These are phyloP conservation scores for Lophiostoma macrostomum DNA, from an alignment of 495 filamentous ascomycete species.

Conservation along the genomic window DNA sequence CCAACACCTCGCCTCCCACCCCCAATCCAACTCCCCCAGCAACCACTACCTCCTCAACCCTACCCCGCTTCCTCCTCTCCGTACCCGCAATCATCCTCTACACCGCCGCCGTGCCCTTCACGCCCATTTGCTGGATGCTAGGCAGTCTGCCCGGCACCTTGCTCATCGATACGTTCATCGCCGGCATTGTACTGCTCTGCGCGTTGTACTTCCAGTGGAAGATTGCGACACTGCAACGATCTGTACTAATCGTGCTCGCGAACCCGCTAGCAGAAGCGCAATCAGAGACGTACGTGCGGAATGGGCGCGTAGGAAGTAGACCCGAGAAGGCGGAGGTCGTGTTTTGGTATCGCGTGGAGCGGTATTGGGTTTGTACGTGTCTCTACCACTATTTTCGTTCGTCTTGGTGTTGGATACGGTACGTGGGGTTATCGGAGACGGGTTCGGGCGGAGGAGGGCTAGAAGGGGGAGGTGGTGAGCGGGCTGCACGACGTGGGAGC, in stretches of 20 bases:
- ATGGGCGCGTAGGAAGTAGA: slow-evolving; percentile 5
- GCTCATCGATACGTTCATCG: slow-evolving; percentile 8
- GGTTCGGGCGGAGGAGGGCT: no score
- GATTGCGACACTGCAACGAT: not conserved
- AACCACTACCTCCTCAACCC: not conserved
- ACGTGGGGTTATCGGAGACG: no score
- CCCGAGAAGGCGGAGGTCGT: not conserved
- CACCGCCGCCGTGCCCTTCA: slow-evolving; percentile 11
- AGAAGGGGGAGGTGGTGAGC: no score
- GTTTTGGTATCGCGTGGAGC: slow-evolving; percentile 1
- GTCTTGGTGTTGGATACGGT: no score
- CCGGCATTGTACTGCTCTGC: slow-evolving; percentile 6
- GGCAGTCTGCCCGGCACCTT: not conserved
- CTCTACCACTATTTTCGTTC: no score
- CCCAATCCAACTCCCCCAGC: no score
- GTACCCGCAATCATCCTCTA: slow-evolving; percentile 2
- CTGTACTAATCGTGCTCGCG: not conserved
- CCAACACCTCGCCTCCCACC: not conserved
- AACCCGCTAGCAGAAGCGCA: not conserved
- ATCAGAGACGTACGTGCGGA: not conserved
- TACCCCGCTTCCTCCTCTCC: slow-evolving; percentile 1
- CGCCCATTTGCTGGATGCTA: not conserved
- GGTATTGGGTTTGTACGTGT: slow-evolving; percentile 2
- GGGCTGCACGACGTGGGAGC: no score
- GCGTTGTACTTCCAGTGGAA: slow-evolving; percentile 6